phyloP scores from a whole-genome alignment of 2,329 filamentous ascomycete genomes.

The Huntiella bhutanensis region DNA sequence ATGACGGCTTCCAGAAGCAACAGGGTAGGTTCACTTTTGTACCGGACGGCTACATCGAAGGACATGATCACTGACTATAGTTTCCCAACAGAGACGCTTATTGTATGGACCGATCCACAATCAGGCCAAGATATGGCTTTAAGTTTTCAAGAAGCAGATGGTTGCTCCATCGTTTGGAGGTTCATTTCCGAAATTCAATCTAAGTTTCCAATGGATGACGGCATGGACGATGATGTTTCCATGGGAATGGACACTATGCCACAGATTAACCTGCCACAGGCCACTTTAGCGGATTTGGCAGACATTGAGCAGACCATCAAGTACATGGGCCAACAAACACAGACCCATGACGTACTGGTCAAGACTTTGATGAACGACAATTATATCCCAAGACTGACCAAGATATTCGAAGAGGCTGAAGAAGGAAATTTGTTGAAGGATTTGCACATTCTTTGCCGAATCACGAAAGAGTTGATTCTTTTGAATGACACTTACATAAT shows the following conservation, averaged over 20 bases:
- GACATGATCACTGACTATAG: not conserved
- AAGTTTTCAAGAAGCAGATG: conserved; percentile 93
- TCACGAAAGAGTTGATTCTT: conserved; percentile 90
- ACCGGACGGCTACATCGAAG: not conserved
- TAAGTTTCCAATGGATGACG: conserved; percentile 34
- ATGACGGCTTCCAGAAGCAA: conserved; percentile 95
- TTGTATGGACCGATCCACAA: conserved; percentile 81
- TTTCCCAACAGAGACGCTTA: conserved; percentile 57
- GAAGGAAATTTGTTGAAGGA: conserved; percentile 75
- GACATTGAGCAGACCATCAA: conserved; percentile 79
- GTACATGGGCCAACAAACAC: conserved; percentile 51
- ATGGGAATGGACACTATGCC: conserved; percentile 44
- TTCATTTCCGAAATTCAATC: conserved; percentile 74
- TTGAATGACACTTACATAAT: conserved; percentile 92
- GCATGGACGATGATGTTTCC: conserved; percentile 65
- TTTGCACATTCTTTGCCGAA: conserved; percentile 82
- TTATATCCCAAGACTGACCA: conserved; percentile 73
- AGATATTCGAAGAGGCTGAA: conserved; percentile 73
- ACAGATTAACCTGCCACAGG: conserved; percentile 54
- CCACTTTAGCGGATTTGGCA: conserved; percentile 61
- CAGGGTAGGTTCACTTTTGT: conserved; percentile 43
- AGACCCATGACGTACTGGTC: conserved; percentile 66
- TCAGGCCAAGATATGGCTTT: conserved; percentile 91
- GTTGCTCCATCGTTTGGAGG: conserved; percentile 91
- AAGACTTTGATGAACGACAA: conserved; percentile 74